Conservation (phyloP, 345 rosid genomes). For the Brassica incana region DNA sequence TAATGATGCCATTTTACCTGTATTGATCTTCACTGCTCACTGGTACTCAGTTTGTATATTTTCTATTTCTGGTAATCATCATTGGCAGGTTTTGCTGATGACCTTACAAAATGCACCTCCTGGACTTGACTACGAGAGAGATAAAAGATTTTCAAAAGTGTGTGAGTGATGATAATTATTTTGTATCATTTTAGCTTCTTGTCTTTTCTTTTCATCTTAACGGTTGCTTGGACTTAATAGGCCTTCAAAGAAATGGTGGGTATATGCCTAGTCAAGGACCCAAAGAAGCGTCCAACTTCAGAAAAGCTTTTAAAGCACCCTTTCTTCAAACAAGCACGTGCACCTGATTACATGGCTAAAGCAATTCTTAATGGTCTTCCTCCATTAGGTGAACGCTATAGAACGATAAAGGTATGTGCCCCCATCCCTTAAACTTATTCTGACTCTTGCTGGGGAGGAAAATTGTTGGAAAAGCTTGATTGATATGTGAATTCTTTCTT, state of each 20-base stretch:
- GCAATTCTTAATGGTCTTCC: constrained; percentile 70
- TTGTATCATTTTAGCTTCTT: constrained; percentile 26
- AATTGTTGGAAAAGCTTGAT: constrained; percentile 30
- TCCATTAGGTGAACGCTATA: constrained; percentile 91
- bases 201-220: constrained; percentile 28
- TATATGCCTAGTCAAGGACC: constrained; percentile 97
- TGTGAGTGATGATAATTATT: constrained; percentile 25
- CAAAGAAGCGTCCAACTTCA: constrained; percentile 91
- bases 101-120: constrained; percentile 99
- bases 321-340: constrained; percentile 85
- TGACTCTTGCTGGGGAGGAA: constrained; percentile 4
- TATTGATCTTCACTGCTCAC: constrained; percentile 11
- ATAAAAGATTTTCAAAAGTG: constrained; percentile 92
- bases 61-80: constrained; percentile 24
- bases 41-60: constrained; percentile 23
- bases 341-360: constrained; percentile 60
- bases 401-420: constrained; percentile 72
- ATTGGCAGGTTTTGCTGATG: constrained; percentile 84
- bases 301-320: constrained; percentile 91
- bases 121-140: constrained; percentile 98
- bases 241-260: constrained; percentile 94
- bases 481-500: constrained; percentile 34
- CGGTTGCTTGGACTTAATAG: constrained; percentile 45
- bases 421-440: constrained; percentile 30
- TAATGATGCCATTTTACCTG: constrained; percentile 19